phyloP scores from a whole-genome alignment of 2,329 filamentous ascomycete species.

The Epichloe sylvatica region DNA sequence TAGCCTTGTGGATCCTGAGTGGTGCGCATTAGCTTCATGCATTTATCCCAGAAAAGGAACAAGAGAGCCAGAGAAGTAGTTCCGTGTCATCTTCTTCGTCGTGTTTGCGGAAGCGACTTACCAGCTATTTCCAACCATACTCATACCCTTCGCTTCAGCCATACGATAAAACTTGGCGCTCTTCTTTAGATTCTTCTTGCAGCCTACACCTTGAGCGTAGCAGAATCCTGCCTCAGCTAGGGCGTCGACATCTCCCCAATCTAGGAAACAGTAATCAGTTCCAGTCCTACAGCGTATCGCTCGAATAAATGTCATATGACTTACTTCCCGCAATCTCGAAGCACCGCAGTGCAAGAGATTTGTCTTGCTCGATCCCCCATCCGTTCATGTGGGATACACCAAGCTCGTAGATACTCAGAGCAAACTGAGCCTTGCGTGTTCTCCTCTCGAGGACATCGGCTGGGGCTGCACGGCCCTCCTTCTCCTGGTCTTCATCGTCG shows the following conservation, averaged over 20 bases:
- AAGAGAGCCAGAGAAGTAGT: not conserved
- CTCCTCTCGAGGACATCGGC: constrained; percentile 59
- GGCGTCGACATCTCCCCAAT: constrained; percentile 91
- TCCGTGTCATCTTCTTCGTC: not conserved
- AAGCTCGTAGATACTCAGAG: constrained; percentile 87
- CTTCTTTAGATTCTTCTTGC: constrained; percentile 92
- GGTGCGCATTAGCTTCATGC: not conserved
- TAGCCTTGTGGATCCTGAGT: constrained; percentile 84
- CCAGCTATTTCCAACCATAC: constrained; percentile 98
- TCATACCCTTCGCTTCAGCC: constrained; percentile 87
- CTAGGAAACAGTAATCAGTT: constrained; percentile 20
- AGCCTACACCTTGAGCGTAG: constrained; percentile 84
- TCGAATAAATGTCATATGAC: constrained; percentile 16
- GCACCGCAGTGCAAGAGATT: constrained; percentile 70
- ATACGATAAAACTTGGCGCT: constrained; percentile 80
- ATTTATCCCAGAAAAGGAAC: not conserved
- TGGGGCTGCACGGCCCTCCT: constrained; percentile 40
- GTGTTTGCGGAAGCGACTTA: constrained; percentile 32
- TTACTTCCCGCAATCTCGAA: constrained; percentile 88
- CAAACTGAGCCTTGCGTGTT: constrained; percentile 82
- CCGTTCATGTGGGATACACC: constrained; percentile 96
- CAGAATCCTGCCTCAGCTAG: constrained; percentile 91
- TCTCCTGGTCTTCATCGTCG: constrained; percentile 57
- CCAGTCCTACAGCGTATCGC: not conserved
- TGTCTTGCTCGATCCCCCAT: constrained; percentile 93